Conservation (phyloP, 2,329 filamentous ascomycete species). For the Aspergillus alliaceus region DNA sequence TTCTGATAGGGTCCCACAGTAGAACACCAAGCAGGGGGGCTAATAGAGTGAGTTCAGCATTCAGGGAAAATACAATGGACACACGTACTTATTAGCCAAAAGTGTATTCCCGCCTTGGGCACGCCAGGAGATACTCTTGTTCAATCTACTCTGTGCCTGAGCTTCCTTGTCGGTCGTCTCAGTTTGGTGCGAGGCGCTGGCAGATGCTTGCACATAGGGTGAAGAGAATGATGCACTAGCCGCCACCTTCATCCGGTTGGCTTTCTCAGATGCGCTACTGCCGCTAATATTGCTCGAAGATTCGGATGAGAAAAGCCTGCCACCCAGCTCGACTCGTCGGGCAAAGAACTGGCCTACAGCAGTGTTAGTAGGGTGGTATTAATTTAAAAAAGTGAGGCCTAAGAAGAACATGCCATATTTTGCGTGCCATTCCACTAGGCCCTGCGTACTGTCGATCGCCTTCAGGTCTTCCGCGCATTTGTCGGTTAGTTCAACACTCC, state of each 20-base stretch:
- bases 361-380: background rate
- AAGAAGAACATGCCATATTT: background rate
- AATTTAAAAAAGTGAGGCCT: too few relatives aligned
- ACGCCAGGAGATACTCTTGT: slow-evolving; percentile 12
- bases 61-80: background rate
- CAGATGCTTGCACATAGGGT: background rate
- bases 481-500: background rate
- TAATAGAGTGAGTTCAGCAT: background rate
- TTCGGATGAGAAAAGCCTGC: background rate
- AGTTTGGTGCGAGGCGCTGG: background rate
- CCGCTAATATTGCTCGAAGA: background rate
- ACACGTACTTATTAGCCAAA: slow-evolving; percentile 16
- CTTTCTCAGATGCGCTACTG: background rate
- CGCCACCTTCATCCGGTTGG: background rate
- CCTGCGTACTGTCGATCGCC: background rate
- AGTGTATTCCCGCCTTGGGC: slow-evolving; percentile 17
- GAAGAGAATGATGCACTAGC: background rate
- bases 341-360: background rate
- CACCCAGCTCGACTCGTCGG: background rate
- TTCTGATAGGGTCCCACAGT: slow-evolving; percentile 16
- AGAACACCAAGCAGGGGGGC: slow-evolving; percentile 13
- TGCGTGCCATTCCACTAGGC: background rate
- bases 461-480: background rate
- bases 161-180: background rate
- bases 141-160: background rate